phyloP scores from a whole-genome alignment of 73 alveolate species.

The Uronychia setigera region DNA sequence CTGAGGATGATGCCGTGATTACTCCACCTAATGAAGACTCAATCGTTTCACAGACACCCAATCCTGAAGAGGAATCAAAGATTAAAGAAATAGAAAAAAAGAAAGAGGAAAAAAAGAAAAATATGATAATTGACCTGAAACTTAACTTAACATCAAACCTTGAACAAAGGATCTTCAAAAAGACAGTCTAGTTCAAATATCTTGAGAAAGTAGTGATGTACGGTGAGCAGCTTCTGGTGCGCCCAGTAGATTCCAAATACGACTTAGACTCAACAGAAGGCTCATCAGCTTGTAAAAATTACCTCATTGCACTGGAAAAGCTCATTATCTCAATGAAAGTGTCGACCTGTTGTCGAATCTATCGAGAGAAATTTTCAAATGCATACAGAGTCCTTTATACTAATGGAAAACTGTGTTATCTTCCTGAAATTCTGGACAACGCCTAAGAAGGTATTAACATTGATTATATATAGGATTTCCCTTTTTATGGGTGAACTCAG shows the following conservation, averaged over 20 bases:
- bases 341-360: constrained; percentile 72
- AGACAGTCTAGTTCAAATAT: not conserved
- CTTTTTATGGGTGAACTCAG: constrained; percentile 90
- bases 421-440: constrained; percentile 93
- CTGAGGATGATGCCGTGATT: not conserved
- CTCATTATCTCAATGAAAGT: constrained; percentile 71
- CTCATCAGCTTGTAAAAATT: constrained; percentile 83
- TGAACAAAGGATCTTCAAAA: not conserved
- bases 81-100: too few species aligned
- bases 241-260: constrained; percentile 64
- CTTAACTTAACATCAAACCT: too few species aligned
- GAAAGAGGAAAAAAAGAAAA: too few species aligned
- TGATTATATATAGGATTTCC: constrained; percentile 58
- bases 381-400: constrained; percentile 89
- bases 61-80: too few species aligned
- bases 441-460: constrained; percentile 85
- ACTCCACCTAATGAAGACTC: too few species aligned
- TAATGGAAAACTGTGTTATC: constrained; percentile 86
- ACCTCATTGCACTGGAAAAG: constrained; percentile 79
- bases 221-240: not conserved
- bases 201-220: not conserved
- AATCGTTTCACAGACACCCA: too few species aligned
- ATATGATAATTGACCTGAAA: too few species aligned
- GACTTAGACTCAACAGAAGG: constrained; percentile 95
- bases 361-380: constrained; percentile 84